Conservation (phyloP, 805 yeast species). For the Clavispora asparagi region DNA sequence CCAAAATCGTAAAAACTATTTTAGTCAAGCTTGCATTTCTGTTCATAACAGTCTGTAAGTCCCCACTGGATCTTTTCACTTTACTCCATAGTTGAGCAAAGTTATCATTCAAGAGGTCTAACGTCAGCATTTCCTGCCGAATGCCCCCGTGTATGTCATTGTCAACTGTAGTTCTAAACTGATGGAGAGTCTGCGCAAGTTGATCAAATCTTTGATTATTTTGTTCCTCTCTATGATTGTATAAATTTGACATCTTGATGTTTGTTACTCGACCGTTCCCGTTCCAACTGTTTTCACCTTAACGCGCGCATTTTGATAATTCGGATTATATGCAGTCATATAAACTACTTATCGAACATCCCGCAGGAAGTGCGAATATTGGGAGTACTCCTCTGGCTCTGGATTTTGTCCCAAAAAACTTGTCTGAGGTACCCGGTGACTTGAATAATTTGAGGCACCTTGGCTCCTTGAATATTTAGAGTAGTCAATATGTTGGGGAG, state of each 20-base stretch:
- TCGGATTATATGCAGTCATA: neutral
- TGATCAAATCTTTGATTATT: slow-evolving; percentile 40
- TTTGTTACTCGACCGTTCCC: neutral
- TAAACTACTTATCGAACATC: neutral
- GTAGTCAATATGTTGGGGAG: neutral
- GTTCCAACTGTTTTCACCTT: neutral
- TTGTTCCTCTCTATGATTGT: slow-evolving; percentile 38
- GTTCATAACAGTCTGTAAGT: slow-evolving; percentile 35
- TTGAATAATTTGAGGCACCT: neutral
- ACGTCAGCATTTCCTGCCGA: slow-evolving; percentile 35
- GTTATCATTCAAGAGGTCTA: slow-evolving; percentile 35
- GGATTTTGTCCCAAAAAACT: neutral
- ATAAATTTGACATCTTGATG: slow-evolving; percentile 18
- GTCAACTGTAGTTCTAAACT: slow-evolving; percentile 38
- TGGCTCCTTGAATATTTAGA: neutral
- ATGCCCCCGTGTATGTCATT: slow-evolving; percentile 38
- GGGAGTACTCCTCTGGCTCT: neutral
- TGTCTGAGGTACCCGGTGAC: neutral
- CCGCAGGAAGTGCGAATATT: neutral
- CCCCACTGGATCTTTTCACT: slow-evolving; percentile 38
- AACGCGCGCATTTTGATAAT: neutral
- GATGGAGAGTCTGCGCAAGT: slow-evolving; percentile 38
- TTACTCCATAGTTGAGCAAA: slow-evolving; percentile 32
- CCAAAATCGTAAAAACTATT: slow-evolving; percentile 30
- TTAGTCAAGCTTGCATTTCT: slow-evolving; percentile 38